These are phyloP conservation scores for Epichloe gansuensis DNA, from an alignment of 2,329 filamentous ascomycete genomes.

Conservation along the genomic window DNA sequence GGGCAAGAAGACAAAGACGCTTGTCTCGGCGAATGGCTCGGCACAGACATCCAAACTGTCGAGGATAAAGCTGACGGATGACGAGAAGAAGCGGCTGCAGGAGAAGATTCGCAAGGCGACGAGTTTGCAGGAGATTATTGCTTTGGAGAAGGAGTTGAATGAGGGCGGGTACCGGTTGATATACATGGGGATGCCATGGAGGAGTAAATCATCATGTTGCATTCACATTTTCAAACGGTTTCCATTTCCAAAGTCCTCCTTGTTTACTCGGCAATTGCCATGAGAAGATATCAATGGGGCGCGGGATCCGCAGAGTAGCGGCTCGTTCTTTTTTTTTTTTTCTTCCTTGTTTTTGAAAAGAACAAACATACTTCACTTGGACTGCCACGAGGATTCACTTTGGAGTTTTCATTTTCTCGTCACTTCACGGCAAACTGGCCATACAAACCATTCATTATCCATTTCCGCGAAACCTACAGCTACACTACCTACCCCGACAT, in stretches of 20 bases:
- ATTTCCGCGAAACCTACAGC: background rate
- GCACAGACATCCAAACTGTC: conserved; percentile 50
- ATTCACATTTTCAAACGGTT: too few relatives aligned
- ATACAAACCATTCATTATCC: too few relatives aligned
- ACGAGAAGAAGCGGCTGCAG: conserved; percentile 75
- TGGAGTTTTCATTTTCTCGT: too few relatives aligned
- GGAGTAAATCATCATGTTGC: conserved; percentile 28
- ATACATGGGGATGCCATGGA: conserved; percentile 48
- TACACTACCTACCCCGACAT: conserved; percentile 41
- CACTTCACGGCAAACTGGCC: too few relatives aligned
- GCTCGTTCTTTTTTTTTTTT: background rate
- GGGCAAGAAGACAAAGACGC: conserved; percentile 67
- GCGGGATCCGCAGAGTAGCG: too few relatives aligned
- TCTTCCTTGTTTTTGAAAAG: background rate
- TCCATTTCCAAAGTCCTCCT: too few relatives aligned
- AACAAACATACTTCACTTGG: too few relatives aligned
- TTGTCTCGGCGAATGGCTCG: conserved; percentile 36
- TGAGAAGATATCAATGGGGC: too few relatives aligned
- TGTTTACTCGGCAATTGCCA: too few relatives aligned
- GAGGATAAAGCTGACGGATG: conserved; percentile 73
- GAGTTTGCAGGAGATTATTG: conserved; percentile 79
- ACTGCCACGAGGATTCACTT: too few relatives aligned
- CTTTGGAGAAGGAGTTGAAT: conserved; percentile 80
- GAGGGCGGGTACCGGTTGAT: conserved; percentile 70
- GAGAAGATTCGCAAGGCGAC: conserved; percentile 80